These are phyloP conservation scores for Trichosporon sp. DNA, from an alignment of 1,284 basidiomycete genomes.

Conservation along the genomic window DNA sequence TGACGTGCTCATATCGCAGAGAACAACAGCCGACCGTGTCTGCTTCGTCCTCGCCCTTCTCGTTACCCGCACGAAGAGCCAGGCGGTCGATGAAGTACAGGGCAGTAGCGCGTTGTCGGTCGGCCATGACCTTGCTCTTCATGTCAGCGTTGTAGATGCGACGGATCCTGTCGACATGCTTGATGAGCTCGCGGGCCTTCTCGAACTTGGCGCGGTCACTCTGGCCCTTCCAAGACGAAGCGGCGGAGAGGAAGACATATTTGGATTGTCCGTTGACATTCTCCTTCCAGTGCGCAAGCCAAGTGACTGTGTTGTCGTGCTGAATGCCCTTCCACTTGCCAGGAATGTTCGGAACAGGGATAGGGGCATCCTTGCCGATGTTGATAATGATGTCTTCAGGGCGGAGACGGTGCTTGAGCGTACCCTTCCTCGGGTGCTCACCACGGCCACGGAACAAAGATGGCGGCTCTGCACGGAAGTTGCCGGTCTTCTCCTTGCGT, in stretches of 20 bases:
- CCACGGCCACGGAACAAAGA: slow-evolving; percentile 96
- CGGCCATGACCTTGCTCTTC: slow-evolving; percentile 82
- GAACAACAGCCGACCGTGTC: slow-evolving; percentile 98
- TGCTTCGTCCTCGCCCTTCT: slow-evolving; percentile 96
- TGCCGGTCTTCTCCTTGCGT: slow-evolving; percentile 94
- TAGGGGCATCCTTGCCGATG: slow-evolving; percentile 66
- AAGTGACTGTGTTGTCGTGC: slow-evolving; percentile 91
- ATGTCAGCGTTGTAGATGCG: slow-evolving; percentile 77
- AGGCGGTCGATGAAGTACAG: slow-evolving; percentile 96
- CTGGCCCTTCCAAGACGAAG: slow-evolving; percentile 90
- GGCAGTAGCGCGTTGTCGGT: slow-evolving; percentile 87
- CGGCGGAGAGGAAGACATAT: slow-evolving; percentile 92
- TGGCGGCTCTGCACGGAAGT: slow-evolving; percentile 97
- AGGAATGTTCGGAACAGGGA: slow-evolving; percentile 78
- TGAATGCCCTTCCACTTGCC: slow-evolving; percentile 77
- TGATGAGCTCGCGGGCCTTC: slow-evolving; percentile 88
- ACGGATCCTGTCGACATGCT: slow-evolving; percentile 82
- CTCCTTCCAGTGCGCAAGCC: slow-evolving; percentile 96
- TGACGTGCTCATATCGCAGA: slow-evolving; percentile 88
- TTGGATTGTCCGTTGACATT: slow-evolving; percentile 88
- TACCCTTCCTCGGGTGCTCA: slow-evolving; percentile 96
- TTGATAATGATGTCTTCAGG: slow-evolving; percentile 94
- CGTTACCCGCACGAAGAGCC: slow-evolving; percentile 92
- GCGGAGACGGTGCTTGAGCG: slow-evolving; percentile 80
- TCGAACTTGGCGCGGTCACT: slow-evolving; percentile 95